Evolutionary conservation across 2,329 filamentous ascomycete species (phyloP), one percentile per base, ranked within the genome.

Genomic region (Fusarium denticulatum): DNA sequence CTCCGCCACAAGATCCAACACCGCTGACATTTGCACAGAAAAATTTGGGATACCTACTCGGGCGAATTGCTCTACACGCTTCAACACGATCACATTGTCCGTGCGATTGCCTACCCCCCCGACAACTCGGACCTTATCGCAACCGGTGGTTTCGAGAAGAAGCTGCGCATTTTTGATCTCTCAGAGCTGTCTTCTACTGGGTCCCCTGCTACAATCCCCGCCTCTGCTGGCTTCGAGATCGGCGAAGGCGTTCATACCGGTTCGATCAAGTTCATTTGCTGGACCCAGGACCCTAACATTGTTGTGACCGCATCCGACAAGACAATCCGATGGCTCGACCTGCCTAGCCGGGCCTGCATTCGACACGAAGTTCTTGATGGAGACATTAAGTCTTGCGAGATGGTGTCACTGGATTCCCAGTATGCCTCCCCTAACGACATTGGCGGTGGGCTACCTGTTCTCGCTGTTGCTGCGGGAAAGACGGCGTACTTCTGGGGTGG

Each of bases 1-100:
- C 20, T 6, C 18, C 22, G 11, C 7, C 9, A 30, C 13, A 9
- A 22, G 20, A 4, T 22, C 1, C 14, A 32, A 34, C 57, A 36
- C 42, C 26, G 47, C 47, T 75, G 80, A 86, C 77, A 85, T 69
- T 32, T 15, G 22, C n/a, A 69, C 74, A 97, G 94, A 55, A 98
- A 97, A 83, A 92, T 99, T 59, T 99, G 97, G 96, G 95, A 99
- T 79, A 97, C 96, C 1, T 94, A 97, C 79, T 96, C 94, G 2
- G 97, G 97, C 77, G 95, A 98, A 84, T 91, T 94, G 55, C 88
- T 97, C 46, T 93, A 93, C 79, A 95, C 94, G 7, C 89, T 99
- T 40, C 91, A 96, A 80, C 96, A 99, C 82, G 91, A 95, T 73
- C 96, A 99, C 82, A 98, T 99, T 74, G 96, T 98, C 69, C 94